phyloP scores from a whole-genome alignment of 495 filamentous ascomycete genomes.

The Xylaria longipes region DNA sequence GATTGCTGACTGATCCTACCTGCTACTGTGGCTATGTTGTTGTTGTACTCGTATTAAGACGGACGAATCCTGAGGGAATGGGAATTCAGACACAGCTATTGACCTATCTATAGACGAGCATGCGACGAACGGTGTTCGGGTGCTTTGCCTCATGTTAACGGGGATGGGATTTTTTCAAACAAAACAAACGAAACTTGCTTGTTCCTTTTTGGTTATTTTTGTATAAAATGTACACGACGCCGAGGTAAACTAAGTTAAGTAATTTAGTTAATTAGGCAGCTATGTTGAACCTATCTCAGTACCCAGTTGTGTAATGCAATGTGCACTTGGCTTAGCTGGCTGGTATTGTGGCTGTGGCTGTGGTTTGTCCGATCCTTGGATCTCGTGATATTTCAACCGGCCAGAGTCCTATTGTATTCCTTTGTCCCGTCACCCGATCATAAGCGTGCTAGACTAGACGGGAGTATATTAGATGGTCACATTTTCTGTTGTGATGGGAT shows the following conservation, averaged over 20 bases:
- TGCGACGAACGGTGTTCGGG: constrained; percentile 3
- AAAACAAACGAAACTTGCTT: background rate
- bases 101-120: background rate
- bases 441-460: background rate
- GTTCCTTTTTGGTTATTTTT: background rate
- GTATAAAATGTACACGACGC: constrained; percentile 8
- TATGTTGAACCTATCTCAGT: background rate
- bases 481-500: no score
- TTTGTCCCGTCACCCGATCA: background rate
- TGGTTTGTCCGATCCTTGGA: background rate
- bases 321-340: background rate
- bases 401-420: no score
- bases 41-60: background rate
- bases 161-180: background rate
- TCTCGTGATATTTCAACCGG: background rate
- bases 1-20: background rate
- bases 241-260: background rate
- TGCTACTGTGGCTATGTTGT: background rate
- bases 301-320: background rate
- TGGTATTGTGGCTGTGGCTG: background rate
- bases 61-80: background rate
- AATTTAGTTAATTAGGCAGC: background rate
- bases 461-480: background rate
- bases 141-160: background rate
- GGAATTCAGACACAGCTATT: background rate